phyloP scores from a whole-genome alignment of 768 basidiomycete genomes.

The Trichaptum fuscoviolaceum region DNA sequence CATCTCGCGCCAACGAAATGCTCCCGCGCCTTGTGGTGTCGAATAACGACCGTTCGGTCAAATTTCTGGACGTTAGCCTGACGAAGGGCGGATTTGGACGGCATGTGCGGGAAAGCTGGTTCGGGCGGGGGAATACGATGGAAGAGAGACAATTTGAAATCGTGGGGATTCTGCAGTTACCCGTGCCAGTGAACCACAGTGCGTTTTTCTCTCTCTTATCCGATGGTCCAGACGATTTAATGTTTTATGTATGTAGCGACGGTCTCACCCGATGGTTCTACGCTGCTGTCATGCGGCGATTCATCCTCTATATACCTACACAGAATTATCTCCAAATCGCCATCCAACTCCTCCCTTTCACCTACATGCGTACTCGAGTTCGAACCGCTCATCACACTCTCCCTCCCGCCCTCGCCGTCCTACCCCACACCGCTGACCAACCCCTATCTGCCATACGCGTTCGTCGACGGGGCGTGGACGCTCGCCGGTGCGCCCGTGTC shows the following conservation, averaged over 20 bases:
- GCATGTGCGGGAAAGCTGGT: neutral
- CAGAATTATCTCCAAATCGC: constrained; percentile 60
- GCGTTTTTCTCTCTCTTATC: constrained; percentile 23
- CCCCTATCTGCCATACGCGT: constrained; percentile 9
- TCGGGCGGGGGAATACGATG: constrained; percentile 18
- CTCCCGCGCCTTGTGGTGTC: constrained; percentile 78
- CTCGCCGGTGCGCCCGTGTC: constrained; percentile 49
- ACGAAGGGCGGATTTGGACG: neutral
- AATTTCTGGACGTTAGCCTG: constrained; percentile 61
- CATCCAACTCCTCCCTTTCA: constrained; percentile 2
- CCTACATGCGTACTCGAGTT: constrained; percentile 40
- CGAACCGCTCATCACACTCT: constrained; percentile 60
- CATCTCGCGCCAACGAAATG: constrained; percentile 53
- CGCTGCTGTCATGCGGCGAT: constrained; percentile 86
- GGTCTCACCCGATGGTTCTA: constrained; percentile 83
- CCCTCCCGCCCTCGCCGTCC: constrained; percentile 46
- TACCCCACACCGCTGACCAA: constrained; percentile 24
- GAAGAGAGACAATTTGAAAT: constrained; percentile 29
- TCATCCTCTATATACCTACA: constrained; percentile 83
- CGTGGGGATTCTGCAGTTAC: constrained; percentile 50
- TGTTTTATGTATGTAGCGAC: constrained; percentile 49
- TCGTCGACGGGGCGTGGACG: neutral
- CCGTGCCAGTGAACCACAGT: constrained; percentile 82
- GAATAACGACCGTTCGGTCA: constrained; percentile 82
- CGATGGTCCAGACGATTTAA: neutral